Base-by-base conservation (phyloP, 176 grass and related monocot species). In the Tuctoria greenei region DNA sequence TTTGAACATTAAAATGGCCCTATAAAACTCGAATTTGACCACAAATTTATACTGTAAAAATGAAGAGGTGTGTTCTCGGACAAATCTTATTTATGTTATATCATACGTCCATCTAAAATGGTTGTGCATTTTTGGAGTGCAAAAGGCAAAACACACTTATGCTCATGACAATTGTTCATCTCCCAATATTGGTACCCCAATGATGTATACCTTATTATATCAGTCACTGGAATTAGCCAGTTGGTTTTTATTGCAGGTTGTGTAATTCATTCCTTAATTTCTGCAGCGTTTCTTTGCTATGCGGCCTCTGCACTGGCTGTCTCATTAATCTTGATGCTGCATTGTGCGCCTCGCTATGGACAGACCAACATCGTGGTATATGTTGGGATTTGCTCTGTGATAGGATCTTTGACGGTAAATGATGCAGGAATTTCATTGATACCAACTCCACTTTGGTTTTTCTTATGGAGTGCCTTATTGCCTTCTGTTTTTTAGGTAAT, bases 341-440 rank as follows among this genome's bases (percentile, higher is more conserved):
- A 91, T 83, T 97, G 88, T 11, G 87, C 94, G 55, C 94, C 94
- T 40, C 89, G 88, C 25, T 89, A 87, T 84, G 94, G 94, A 36
- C 90, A 97, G 65, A 89, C 84, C 18, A 97, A 97, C 79, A 93
- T 97, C 76, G 83, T 89, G 67, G 86, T 97, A 10, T 97, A 97
- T 75, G 79, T 97, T 31, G 91, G 91, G 23, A 93, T 97, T 71
- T 97, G 94, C 74, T 97, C 94, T 1, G 91, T 85, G 41, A 87
- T 91, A 87, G 94, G 94, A 89, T 97, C 94, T 75, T 73, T 97
- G 63, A 97, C 94, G 83, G 94, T 97, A 93, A 87, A 47, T 90
- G 42, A 55, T 82, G 12, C 73, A 2, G 1, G 31, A 60, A 56
- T 61, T 35, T 56, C 42, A 24, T 74, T 76, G 24, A 25, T n/a